These are phyloP conservation scores for Geotrichum histeridarum DNA, from an alignment of 1,139 yeast species.

Conservation along the genomic window DNA sequence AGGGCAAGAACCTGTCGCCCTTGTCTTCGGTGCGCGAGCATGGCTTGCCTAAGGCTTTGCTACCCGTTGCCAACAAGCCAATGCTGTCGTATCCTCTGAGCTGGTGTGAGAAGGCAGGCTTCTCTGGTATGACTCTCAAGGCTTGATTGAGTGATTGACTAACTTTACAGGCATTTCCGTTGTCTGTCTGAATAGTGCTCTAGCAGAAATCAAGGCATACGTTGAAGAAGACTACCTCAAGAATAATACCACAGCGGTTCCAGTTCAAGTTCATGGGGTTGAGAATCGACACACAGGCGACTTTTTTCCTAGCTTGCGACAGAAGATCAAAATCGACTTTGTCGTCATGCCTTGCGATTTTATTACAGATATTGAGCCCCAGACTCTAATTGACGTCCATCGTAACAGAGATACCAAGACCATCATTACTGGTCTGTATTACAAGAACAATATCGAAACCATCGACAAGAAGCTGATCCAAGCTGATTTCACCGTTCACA, in stretches of 20 bases:
- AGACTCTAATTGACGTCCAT: slow-evolving; percentile 76
- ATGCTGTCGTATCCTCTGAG: slow-evolving; percentile 81
- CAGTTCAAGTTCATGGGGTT: slow-evolving; percentile 15
- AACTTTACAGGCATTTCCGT: slow-evolving; percentile 9
- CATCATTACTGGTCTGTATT: slow-evolving; percentile 55
- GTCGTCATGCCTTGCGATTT: slow-evolving; percentile 90
- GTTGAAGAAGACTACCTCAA: slow-evolving; percentile 34
- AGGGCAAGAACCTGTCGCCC: slow-evolving; percentile 68
- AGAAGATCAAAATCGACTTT: slow-evolving; percentile 48
- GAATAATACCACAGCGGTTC: slow-evolving; percentile 25
- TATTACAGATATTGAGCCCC: slow-evolving; percentile 87
- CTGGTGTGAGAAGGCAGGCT: slow-evolving; percentile 80
- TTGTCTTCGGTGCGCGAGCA: slow-evolving; percentile 52
- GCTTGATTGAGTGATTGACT: not conserved
- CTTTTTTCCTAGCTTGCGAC: slow-evolving; percentile 49
- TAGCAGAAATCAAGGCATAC: slow-evolving; percentile 27
- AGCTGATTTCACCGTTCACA: slow-evolving; percentile 53
- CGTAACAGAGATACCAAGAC: slow-evolving; percentile 63
- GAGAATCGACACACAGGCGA: slow-evolving; percentile 54
- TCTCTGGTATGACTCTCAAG: slow-evolving; percentile 23
- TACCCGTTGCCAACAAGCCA: slow-evolving; percentile 90
- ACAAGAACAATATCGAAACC: slow-evolving; percentile 62
- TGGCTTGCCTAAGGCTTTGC: slow-evolving; percentile 72
- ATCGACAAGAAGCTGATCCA: slow-evolving; percentile 74
- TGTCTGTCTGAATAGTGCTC: slow-evolving; percentile 14